Evolutionary conservation across 148 eudicot genomes (phyloP).

Genomic region (Selenicereus undatus): DNA sequence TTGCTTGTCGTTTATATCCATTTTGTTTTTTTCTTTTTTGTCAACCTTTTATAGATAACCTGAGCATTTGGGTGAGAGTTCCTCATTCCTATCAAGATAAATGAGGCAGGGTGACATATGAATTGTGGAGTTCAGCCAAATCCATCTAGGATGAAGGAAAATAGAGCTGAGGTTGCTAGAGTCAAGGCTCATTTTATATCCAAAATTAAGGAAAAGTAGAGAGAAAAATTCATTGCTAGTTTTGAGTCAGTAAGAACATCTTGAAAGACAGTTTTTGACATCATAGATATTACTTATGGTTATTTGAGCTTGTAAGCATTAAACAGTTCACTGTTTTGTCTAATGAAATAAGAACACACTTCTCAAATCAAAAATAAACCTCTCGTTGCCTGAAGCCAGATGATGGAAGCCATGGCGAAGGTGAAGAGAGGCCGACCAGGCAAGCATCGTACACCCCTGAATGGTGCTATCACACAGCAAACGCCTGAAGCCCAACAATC

Average conservation of each 20-base stretch:
- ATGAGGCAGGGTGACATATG: not conserved
- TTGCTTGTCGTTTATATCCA: not conserved
- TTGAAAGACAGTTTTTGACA: not conserved
- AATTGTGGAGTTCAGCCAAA: not conserved
- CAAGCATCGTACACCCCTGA: too few relatives aligned
- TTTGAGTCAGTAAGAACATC: not conserved
- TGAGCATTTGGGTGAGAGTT: not conserved
- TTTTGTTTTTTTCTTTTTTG: not conserved
- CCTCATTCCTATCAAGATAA: not conserved
- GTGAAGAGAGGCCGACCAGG: too few relatives aligned
- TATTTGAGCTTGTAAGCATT: not conserved
- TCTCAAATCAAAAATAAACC: too few relatives aligned
- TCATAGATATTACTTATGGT: not conserved
- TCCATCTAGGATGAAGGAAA: not conserved
- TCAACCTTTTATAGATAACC: not conserved
- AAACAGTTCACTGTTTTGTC: not conserved
- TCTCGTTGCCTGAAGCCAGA: too few relatives aligned
- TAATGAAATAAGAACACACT: not conserved
- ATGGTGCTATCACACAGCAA: too few relatives aligned
- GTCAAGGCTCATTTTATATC: constrained; percentile 1
- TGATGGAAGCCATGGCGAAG: too few relatives aligned
- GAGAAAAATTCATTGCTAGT: not conserved
- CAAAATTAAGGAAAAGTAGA: not conserved
- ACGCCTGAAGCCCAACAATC: too few relatives aligned
- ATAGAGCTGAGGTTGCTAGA: not conserved